These are phyloP conservation scores for Apiotrichum sp. DNA, from an alignment of 1,284 basidiomycete genomes.

Conservation along the genomic window DNA sequence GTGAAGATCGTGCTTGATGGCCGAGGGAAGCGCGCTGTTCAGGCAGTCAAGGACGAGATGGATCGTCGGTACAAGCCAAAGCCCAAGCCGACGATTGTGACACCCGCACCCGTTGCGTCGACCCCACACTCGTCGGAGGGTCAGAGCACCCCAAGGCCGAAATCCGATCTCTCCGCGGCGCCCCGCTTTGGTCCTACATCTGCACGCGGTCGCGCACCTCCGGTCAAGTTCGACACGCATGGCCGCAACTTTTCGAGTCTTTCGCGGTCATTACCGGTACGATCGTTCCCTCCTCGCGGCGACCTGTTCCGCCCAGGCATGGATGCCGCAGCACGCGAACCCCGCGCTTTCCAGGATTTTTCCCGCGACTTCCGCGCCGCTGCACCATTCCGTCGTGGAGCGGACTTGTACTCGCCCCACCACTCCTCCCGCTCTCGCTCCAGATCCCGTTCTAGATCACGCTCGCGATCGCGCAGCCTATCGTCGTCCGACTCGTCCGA, in stretches of 20 bases:
- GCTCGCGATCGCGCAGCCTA: conserved; percentile 17
- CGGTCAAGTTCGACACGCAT: conserved; percentile 12
- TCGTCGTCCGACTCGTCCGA: conserved; percentile 24
- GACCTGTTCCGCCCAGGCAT: not conserved
- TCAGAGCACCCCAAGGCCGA: conserved; percentile 8
- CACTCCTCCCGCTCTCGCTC: conserved; percentile 11
- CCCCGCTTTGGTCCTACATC: conserved; percentile 2
- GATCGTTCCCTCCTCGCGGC: conserved; percentile 4
- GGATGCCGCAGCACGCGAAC: not conserved
- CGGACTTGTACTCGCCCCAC: conserved; percentile 13
- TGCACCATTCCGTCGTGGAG: not conserved
- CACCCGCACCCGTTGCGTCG: not conserved
- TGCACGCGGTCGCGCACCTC: conserved; percentile 10
- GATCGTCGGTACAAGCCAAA: conserved; percentile 53
- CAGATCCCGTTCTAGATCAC: conserved; percentile 16
- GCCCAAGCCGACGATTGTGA: conserved; percentile 14
- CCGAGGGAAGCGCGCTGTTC: conserved; percentile 42
- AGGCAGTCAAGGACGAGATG: conserved; percentile 53
- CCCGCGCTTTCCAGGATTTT: conserved; percentile 11
- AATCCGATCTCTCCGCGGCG: not conserved
- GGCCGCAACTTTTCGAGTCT: conserved; percentile 20
- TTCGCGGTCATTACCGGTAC: conserved; percentile 19
- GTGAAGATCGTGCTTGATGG: conserved; percentile 49
- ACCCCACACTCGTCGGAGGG: not conserved
- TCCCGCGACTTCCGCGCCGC: conserved; percentile 12